Base-by-base conservation (phyloP, 2,329 filamentous ascomycete genomes). In the Cercospora zeae-maydis region DNA sequence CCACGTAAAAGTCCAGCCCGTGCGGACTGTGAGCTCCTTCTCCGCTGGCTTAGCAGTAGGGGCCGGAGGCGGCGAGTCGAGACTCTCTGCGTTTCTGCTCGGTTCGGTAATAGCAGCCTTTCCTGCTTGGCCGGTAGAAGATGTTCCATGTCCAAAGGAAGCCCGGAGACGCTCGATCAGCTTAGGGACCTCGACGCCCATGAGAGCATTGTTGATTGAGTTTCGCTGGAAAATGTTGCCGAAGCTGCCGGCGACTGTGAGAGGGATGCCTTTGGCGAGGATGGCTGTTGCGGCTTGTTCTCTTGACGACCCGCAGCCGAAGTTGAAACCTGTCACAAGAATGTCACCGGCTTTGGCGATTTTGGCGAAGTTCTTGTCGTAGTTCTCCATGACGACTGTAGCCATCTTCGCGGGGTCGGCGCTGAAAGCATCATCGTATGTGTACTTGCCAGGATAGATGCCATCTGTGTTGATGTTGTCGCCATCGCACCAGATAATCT, bases 371-470 rank as follows among this genome's bases (percentile, higher is more conserved):
- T 80, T 75, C 0, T 83, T 78, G 74, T 98, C 93, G 78, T 96
- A 98, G 82, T 98, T 98, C 75, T 89, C 84, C 92, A 98, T 97
- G 77, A 90, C 93, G 0, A 93, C 92, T 68, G 90, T 81, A 0
- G 92, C 91, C 93, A 98, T 97, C 61, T 86, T 86, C 65, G 91
- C 88, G 0, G 78, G 80, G 0, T 89, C 79, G 0, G 97, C 81
- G 0, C 89, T 79, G 0, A 98, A 82, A 71, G 90, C 84, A 73
- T 98, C 93, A 74, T 96, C 91, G 77, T 98, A 98, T 0, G 93
- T 97, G 76, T 91, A 92, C 74, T 93, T 92, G 4, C 91, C 92
- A 0, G 92, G 90, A 76, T 98, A 98, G 75, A 98, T 96, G 59
- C 85, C 88, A 73, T 98, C 93, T 0, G 93, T 98, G 78, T 95